Evolutionary conservation across 179 eudicot genomes (phyloP), one percentile per base, ranked within the genome.

Genomic region (Silene coronaria): DNA sequence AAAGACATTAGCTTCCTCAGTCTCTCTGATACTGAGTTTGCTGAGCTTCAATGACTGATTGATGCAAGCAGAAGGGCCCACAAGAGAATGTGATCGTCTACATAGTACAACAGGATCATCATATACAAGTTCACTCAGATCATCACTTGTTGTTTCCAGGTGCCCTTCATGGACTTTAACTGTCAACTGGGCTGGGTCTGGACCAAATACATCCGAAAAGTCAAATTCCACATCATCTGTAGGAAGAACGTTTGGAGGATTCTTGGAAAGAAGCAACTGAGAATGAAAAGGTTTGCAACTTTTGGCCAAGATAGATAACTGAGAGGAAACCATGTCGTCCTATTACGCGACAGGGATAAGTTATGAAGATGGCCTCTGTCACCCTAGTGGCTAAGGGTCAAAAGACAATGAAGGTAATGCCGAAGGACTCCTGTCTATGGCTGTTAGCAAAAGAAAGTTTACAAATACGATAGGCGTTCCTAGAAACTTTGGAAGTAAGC

Each of bases 31-130:
- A 66, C 84, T 82, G 51, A 89, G 87, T 82, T 83, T 85, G 80
- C 85, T 89, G 62, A 92, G 85, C 76, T 84, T 88, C 85, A 89
- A 67, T 6, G 91, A 82, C 45, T 87, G 94, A 55, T 77, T 91
- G 27, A 87, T 80, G 75, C 88, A 85, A 34, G 83, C 61, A 51
- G 97, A 86, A 71, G 99, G 99, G 55, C 97, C 99, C n/a, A 95
- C 97, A 77, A 90, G 82, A 67, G 99, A 95, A 86, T 92, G 99
- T 65, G 97, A 90, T 57, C 95, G 84, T 75, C 77, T 87, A 79
- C 84, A 78, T n/a, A 95, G 83, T 60, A 95, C 87, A 67, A 71
- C 84, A 46, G 95, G 92, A 36, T 89, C 87, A 68, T 85, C 85
- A 76, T 77, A 85, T n/a, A 85, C 79, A 70, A 77, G 71, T 26